Conservation (phyloP, 306 rosid genomes). For the Canavalia ensiformis region DNA sequence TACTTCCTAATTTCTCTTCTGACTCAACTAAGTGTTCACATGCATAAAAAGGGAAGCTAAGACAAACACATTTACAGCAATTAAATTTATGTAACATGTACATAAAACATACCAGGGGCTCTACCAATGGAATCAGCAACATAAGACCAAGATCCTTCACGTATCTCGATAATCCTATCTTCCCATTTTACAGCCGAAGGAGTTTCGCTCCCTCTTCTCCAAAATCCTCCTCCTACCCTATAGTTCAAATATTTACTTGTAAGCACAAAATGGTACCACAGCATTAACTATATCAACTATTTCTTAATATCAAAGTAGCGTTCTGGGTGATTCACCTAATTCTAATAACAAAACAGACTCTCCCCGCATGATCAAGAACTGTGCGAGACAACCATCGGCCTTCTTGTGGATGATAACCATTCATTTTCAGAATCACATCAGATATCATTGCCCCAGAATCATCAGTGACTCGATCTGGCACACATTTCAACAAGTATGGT, state of each 20-base stretch:
- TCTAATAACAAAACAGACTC: conserved; percentile 91
- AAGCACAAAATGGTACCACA: conserved; percentile 9
- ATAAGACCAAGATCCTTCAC: conserved; percentile 95
- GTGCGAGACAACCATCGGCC: conserved; percentile 97
- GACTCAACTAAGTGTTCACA: not conserved
- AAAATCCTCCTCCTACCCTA: conserved; percentile 91
- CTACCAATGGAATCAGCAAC: conserved; percentile 85
- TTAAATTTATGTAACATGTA: conserved; percentile 23
- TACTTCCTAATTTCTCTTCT: conserved; percentile 11
- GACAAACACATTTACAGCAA: conserved; percentile 11
- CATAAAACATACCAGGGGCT: conserved; percentile 79
- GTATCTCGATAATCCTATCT: conserved; percentile 85
- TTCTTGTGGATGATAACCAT: conserved; percentile 90
- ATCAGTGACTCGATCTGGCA: conserved; percentile 88
- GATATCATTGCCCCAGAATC: conserved; percentile 93
- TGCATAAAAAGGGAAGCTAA: conserved; percentile 10
- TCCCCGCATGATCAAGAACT: conserved; percentile 94
- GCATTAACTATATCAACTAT: conserved; percentile 11
- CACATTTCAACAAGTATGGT: conserved; percentile 91
- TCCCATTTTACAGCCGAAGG: conserved; percentile 91
- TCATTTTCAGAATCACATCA: conserved; percentile 83
- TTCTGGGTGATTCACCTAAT: conserved; percentile 63
- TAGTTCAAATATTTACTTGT: conserved; percentile 41
- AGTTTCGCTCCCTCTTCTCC: conserved; percentile 94
- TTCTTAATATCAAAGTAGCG: not conserved